phyloP scores from a whole-genome alignment of 768 basidiomycete species.

The Boletus eberwhitei region DNA sequence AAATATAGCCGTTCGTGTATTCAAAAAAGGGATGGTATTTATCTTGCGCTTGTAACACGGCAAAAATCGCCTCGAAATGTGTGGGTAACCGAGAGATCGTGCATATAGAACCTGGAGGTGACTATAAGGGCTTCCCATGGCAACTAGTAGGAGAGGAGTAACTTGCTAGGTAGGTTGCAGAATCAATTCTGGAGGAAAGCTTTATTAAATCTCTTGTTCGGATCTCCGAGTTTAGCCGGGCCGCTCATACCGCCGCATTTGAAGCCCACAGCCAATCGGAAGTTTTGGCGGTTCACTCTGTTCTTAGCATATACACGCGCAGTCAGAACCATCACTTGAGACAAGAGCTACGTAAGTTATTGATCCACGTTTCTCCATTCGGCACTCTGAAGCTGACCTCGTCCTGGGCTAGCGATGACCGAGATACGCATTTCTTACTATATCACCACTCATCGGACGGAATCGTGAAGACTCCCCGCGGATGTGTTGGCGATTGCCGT shows the following conservation, averaged over 20 bases:
- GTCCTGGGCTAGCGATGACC: too few species aligned
- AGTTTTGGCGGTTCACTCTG: neutral
- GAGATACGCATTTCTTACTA: neutral
- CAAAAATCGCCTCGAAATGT: neutral
- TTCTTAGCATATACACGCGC: too few species aligned
- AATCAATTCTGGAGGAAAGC: neutral
- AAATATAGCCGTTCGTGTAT: too few species aligned
- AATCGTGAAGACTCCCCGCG: neutral
- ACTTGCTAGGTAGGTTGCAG: neutral
- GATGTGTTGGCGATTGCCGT: neutral
- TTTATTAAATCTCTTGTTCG: neutral
- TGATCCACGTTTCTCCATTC: too few species aligned
- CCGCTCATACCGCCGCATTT: neutral
- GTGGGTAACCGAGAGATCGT: too few species aligned
- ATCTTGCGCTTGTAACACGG: neutral
- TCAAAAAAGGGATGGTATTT: neutral
- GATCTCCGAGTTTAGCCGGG: too few species aligned
- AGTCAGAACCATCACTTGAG: too few species aligned
- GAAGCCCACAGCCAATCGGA: neutral
- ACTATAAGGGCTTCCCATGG: neutral
- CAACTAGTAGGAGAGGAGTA: neutral
- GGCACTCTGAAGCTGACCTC: too few species aligned
- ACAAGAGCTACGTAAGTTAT: too few species aligned
- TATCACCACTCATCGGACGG: neutral
- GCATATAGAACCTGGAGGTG: too few species aligned